These are phyloP conservation scores for Exsudoporus floridanus DNA, from an alignment of 1,284 basidiomycete genomes.

Conservation along the genomic window DNA sequence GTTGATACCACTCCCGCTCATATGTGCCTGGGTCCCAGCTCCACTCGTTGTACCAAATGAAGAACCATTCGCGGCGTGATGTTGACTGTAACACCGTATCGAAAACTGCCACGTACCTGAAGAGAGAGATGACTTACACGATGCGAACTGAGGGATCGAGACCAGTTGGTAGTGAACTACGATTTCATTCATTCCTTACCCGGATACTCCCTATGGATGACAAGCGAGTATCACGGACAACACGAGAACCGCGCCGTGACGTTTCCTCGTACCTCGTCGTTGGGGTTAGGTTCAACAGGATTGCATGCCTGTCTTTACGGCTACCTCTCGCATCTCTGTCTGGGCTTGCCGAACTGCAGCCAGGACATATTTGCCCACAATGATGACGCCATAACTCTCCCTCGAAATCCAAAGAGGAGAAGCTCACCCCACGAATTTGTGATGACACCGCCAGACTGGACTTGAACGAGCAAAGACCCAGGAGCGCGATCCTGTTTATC, in stretches of 20 bases:
- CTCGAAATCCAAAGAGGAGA: slow-evolving; percentile 86
- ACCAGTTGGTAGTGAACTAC: too few relatives aligned
- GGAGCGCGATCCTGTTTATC: slow-evolving; percentile 81
- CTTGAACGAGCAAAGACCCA: slow-evolving; percentile 82
- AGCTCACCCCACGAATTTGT: slow-evolving; percentile 79
- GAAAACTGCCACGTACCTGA: too few relatives aligned
- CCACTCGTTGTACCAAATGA: too few relatives aligned
- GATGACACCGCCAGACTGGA: slow-evolving; percentile 87
- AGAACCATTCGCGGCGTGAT: too few relatives aligned
- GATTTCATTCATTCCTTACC: too few relatives aligned
- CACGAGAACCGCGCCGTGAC: too few relatives aligned
- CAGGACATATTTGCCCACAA: slow-evolving; percentile 69
- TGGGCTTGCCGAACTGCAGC: slow-evolving; percentile 72
- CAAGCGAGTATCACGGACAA: too few relatives aligned
- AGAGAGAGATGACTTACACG: too few relatives aligned
- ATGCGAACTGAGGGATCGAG: too few relatives aligned
- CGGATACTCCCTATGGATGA: too few relatives aligned
- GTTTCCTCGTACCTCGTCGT: background rate
- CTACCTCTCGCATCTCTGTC: slow-evolving; percentile 39
- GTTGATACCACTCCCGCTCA: slow-evolving; percentile 42
- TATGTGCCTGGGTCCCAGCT: too few relatives aligned
- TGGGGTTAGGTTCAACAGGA: background rate
- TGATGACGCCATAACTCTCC: slow-evolving; percentile 87
- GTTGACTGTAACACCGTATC: too few relatives aligned
- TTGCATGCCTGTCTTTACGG: background rate